Evolutionary conservation across 306 rosid species (phyloP).

Genomic region (Astragalus glycyphyllos): DNA sequence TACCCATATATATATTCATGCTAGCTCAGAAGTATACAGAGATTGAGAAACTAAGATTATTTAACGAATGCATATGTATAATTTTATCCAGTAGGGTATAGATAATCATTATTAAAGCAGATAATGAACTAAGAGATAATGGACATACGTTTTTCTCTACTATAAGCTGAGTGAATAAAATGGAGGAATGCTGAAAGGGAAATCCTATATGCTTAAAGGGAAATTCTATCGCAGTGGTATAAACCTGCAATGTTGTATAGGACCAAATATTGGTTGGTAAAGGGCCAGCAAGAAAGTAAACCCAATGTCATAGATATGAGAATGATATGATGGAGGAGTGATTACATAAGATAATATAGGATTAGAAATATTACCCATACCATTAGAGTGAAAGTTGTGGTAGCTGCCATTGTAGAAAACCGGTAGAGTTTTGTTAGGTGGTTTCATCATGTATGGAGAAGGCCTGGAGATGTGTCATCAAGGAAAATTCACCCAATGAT

Average conservation of each 20-base stretch:
- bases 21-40: not conserved
- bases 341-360: not conserved
- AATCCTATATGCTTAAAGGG: not conserved
- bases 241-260: not conserved
- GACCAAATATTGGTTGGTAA: not conserved
- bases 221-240: not conserved
- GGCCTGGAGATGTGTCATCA: not conserved
- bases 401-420: too few species aligned
- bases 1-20: not conserved
- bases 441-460: not conserved
- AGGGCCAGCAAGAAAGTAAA: not conserved
- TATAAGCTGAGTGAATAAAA: not conserved
- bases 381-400: too few species aligned
- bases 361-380: too few species aligned
- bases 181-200: not conserved
- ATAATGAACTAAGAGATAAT: not conserved
- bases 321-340: not conserved
- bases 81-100: not conserved
- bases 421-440: not conserved
- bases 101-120: not conserved
- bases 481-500: not conserved
- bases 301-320: constrained; percentile 3
- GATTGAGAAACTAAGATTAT: too few species aligned
- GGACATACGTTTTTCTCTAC: not conserved
- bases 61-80: not conserved